Conservation (phyloP, 495 filamentous ascomycete species). For the Neurospora pannonica region DNA sequence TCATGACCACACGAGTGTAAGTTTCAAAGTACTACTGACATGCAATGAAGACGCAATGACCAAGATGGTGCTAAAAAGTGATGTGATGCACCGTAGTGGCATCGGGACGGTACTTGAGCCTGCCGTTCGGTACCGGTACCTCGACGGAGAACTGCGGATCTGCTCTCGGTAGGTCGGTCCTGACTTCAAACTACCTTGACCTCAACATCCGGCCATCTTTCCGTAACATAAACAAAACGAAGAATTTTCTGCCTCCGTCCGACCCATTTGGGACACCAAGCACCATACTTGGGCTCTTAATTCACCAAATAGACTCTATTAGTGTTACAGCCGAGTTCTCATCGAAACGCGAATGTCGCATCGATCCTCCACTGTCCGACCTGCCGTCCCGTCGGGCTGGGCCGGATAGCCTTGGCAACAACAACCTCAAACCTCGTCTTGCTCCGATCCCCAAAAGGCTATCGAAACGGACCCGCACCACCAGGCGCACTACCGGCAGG, state of each 20-base stretch:
- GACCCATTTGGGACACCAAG: neutral
- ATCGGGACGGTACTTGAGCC: neutral
- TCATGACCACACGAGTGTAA: neutral
- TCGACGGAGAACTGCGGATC: neutral
- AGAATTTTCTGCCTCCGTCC: neutral
- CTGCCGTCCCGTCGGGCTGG: neutral
- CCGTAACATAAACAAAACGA: neutral
- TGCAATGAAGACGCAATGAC: neutral
- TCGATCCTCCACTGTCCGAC: neutral
- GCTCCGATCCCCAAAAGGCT: neutral
- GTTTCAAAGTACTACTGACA: neutral
- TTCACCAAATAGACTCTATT: neutral
- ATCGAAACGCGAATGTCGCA: neutral
- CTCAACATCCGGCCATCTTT: neutral
- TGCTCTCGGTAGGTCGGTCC: neutral
- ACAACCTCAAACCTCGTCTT: neutral
- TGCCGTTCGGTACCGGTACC: neutral
- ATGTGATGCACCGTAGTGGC: neutral
- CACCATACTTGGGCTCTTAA: neutral
- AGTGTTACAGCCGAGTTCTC: neutral
- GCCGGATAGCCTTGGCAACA: neutral
- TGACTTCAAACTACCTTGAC: neutral
- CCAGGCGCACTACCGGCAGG: neutral
- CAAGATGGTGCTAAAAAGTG: neutral
- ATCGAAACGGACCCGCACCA: neutral